A percentile compares a stretch with the other conserved stretches of the same genome.
Conservation (phyloP, 2,329 filamentous ascomycete species). For the Hymenoscyphus linearis region DNA sequence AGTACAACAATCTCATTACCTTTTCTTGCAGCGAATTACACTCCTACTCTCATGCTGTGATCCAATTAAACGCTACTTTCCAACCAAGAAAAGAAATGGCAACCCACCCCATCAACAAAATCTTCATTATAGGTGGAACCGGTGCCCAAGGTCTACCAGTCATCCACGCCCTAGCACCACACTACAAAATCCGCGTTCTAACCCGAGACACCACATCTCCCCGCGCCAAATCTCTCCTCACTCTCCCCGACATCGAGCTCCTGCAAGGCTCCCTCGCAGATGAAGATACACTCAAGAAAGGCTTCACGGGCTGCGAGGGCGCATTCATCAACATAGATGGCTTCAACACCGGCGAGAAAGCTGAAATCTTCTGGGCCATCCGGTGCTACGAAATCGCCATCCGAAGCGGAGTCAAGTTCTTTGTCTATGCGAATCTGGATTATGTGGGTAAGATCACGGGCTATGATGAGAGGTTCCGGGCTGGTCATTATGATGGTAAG, state of each 20-base stretch:
- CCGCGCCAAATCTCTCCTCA: conserved; percentile 39
- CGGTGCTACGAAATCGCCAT: conserved; percentile 39
- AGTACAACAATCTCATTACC: not conserved
- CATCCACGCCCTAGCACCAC: conserved; percentile 37
- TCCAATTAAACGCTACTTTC: not conserved
- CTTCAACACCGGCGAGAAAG: conserved; percentile 48
- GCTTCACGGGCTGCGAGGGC: conserved; percentile 41
- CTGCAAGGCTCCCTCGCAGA: conserved; percentile 43
- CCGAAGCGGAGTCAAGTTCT: conserved; percentile 39
- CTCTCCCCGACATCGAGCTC: conserved; percentile 42
- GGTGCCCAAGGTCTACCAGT: conserved; percentile 48
- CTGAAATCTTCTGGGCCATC: conserved; percentile 44
- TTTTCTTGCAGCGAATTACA: not conserved
- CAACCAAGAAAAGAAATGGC: too few species aligned
- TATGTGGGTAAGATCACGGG: conserved; percentile 43
- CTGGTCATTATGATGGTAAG: conserved; percentile 45
- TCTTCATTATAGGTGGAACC: conserved; percentile 44
- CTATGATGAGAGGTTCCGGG: conserved; percentile 40
- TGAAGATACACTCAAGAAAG: conserved; percentile 39
- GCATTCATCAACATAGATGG: conserved; percentile 51
- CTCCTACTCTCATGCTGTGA: not conserved
- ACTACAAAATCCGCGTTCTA: conserved; percentile 42
- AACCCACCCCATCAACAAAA: conserved; percentile 13
- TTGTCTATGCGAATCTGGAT: conserved; percentile 46
- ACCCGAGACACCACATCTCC: conserved; percentile 41